Evolutionary conservation across 2,329 filamentous ascomycete species (phyloP).

Genomic region (Ophiostoma sp.): DNA sequence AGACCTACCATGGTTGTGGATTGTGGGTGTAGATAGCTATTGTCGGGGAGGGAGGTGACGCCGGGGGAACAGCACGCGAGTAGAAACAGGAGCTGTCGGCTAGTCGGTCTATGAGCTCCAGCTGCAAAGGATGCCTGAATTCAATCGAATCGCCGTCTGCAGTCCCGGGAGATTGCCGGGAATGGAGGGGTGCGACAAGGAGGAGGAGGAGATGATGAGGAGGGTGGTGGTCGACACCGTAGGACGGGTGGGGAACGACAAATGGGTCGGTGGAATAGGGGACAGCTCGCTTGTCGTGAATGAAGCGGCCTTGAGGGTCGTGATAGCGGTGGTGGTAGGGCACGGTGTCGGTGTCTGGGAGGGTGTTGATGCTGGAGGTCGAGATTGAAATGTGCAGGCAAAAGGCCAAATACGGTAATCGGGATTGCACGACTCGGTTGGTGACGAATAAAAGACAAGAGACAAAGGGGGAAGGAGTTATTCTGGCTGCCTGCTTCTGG

Average conservation of each 20-base stretch:
- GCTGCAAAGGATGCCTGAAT: neutral
- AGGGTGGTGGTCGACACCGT: neutral
- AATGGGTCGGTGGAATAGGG: slow-evolving; percentile 9
- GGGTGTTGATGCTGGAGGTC: neutral
- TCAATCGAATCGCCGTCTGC: neutral
- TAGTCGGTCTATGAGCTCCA: neutral
- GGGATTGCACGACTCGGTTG: neutral
- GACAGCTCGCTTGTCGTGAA: neutral
- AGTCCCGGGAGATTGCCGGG: neutral
- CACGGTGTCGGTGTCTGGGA: neutral
- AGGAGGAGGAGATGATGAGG: slow-evolving; percentile 8
- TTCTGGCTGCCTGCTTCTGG: slow-evolving; percentile 21
- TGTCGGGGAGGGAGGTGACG: neutral
- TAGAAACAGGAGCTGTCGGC: neutral
- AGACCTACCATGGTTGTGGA: slow-evolving; percentile 20
- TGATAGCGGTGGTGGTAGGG: neutral
- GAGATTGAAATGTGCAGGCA: neutral
- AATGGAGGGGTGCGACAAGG: neutral
- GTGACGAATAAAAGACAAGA: neutral
- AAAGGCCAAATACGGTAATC: neutral
- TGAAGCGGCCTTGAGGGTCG: neutral
- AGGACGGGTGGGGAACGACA: slow-evolving; percentile 6
- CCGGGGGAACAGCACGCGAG: neutral
- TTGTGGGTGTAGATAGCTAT: slow-evolving; percentile 6
- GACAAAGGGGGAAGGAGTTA: slow-evolving; percentile 18